Conservation (phyloP, 192 early-diverging fungal genomes). For the Rhizophagus sp. region DNA sequence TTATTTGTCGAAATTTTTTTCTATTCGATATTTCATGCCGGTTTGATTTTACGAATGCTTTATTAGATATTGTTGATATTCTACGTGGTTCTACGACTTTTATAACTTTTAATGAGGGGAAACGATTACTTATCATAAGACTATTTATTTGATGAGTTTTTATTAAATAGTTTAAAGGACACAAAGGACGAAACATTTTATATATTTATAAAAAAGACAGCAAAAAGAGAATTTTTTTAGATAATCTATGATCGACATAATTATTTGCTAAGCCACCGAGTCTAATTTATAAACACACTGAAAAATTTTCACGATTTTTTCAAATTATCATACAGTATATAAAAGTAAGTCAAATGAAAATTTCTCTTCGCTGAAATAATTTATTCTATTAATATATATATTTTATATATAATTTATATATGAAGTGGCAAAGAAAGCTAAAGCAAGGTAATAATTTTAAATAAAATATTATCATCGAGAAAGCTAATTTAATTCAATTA, state of each 20-base stretch:
- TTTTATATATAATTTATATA: background rate
- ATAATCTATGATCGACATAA: background rate
- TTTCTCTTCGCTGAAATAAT: background rate
- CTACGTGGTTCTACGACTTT: no score
- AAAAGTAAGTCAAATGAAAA: background rate
- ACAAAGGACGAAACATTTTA: background rate
- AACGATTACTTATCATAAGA: background rate
- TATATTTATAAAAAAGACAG: background rate
- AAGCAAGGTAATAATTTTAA: slow-evolving; percentile 53
- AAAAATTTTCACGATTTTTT: background rate
- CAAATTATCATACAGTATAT: background rate
- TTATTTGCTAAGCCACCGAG: background rate
- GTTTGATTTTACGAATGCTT: background rate
- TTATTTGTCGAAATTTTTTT: slow-evolving; percentile 14
- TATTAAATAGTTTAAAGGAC: background rate
- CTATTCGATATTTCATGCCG: slow-evolving; percentile 12
- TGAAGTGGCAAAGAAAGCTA: slow-evolving; percentile 80
- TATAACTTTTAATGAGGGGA: background rate
- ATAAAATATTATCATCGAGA: background rate
- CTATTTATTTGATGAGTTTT: background rate
- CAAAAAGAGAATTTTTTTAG: background rate
- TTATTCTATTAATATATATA: background rate
- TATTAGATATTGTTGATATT: background rate
- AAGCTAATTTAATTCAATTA: background rate
- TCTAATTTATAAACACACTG: background rate